These are phyloP conservation scores for Apiospora saccharicola DNA, from an alignment of 2,329 filamentous ascomycete genomes.

Conservation along the genomic window DNA sequence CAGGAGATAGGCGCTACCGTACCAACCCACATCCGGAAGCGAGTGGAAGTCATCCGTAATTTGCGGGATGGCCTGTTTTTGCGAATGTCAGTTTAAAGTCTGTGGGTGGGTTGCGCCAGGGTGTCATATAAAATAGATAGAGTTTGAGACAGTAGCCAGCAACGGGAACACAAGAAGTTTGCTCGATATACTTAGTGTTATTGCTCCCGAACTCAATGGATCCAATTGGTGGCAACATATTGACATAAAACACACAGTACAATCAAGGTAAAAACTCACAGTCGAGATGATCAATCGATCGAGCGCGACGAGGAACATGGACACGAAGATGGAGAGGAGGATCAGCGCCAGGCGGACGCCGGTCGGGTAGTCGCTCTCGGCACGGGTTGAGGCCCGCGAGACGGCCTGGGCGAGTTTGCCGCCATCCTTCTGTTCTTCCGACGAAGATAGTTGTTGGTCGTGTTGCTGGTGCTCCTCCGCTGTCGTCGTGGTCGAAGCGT, in stretches of 20 bases:
- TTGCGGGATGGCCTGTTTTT: conserved; percentile 44
- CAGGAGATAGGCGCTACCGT: conserved; percentile 48
- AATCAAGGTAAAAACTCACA: conserved; percentile 7
- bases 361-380: conserved; percentile 41
- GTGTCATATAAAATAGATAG: background rate
- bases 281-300: conserved; percentile 48
- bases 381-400: conserved; percentile 27
- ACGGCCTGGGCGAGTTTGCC: conserved; percentile 4
- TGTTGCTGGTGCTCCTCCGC: background rate
- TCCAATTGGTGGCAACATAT: too few relatives aligned
- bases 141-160: conserved; percentile 12
- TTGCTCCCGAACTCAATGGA: background rate
- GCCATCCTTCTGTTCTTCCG: background rate
- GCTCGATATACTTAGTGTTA: background rate
- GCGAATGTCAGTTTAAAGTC: background rate
- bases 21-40: conserved; percentile 49
- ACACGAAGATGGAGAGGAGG: conserved; percentile 44
- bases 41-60: conserved; percentile 50
- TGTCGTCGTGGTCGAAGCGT: background rate
- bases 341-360: conserved; percentile 43
- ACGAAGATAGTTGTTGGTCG: background rate
- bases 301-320: conserved; percentile 49
- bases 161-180: background rate
- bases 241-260: background rate
- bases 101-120: too few relatives aligned